phyloP scores from a whole-genome alignment of 192 early-diverging fungal genomes.

The Podila clonocystis region DNA sequence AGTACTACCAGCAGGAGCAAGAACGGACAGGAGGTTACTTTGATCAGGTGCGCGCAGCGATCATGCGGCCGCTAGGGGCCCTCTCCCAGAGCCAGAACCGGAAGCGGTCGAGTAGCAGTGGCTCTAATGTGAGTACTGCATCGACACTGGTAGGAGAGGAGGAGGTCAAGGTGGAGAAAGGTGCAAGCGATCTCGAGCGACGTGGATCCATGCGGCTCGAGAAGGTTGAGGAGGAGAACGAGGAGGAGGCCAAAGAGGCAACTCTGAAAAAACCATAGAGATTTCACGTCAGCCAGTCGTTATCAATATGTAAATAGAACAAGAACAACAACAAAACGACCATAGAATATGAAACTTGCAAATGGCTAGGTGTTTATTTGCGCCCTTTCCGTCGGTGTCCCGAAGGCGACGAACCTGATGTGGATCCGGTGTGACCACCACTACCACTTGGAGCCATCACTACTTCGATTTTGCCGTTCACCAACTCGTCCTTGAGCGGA shows the following conservation, averaged over 20 bases:
- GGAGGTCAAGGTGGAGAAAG: background rate
- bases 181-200: background rate
- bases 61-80: background rate
- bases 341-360: background rate
- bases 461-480: conserved; percentile 37
- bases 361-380: conserved; percentile 4
- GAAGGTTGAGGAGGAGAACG: conserved; percentile 17
- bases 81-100: conserved; percentile 10
- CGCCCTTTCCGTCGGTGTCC: conserved; percentile 41
- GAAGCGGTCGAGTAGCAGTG: conserved; percentile 17
- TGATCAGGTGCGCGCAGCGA: background rate
- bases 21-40: background rate
- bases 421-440: background rate
- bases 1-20: background rate
- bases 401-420: conserved; percentile 5
- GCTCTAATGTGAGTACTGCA: conserved; percentile 16
- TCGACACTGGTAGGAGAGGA: conserved; percentile 23
- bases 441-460: conserved; percentile 3
- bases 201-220: background rate
- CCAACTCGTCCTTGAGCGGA: conserved; percentile 54
- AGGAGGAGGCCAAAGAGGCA: background rate
- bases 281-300: too few species aligned
- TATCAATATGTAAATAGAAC: background rate
- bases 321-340: background rate
- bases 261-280: background rate